Base-by-base conservation (phyloP, 371 early-diverging fungal species). In the Apophysomyces elegans region DNA sequence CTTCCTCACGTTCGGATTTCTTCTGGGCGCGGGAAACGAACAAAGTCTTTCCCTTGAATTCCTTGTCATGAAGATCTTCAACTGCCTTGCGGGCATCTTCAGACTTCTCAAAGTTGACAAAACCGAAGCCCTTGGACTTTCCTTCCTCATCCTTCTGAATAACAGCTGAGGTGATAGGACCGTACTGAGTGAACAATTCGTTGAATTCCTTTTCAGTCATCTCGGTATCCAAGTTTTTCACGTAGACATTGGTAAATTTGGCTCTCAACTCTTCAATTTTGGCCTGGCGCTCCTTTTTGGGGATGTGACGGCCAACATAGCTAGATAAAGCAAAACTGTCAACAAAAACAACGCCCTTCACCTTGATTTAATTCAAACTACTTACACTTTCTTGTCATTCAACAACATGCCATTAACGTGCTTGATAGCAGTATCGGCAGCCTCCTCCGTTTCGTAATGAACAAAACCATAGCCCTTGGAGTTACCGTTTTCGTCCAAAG, bases 391-490 rank as follows among this genome's bases (percentile, higher is more conserved):
- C 71, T 86, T 86, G 76, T 93, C 95, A 84, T 96, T 96, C 75
- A 97, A 80, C 58, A 95, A 80, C 94, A 96, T 96, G 54, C 94
- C 96, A 81, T 97, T 94, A 73, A 97, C 93, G 71, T 88, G 84
- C 70, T 89, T 86, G 73, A 98, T 97, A 54, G 98, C 99, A 44
- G 69, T 80, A 38, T 91, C 86, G 59, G 99, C 99, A 41, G 90
- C 82, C 74, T 95, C 96, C 67, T 83, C 77, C 32, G 86, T 90
- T 73, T 95, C 95, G 82, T 93, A 98, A 84, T 98, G 97, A 60
- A 96, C 97, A 74, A 95, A 98, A n/a, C 96, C 98, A 79, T 93
- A 96, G n/a, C 99, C 97, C 71, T 88, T 91, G 68, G 90, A 90
- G 56, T 68, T 71, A 41, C 94, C 94, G 43, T 91, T 81, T n/a